Base-by-base conservation (phyloP, 2,329 filamentous ascomycete genomes). In the Cladosporium sp. region DNA sequence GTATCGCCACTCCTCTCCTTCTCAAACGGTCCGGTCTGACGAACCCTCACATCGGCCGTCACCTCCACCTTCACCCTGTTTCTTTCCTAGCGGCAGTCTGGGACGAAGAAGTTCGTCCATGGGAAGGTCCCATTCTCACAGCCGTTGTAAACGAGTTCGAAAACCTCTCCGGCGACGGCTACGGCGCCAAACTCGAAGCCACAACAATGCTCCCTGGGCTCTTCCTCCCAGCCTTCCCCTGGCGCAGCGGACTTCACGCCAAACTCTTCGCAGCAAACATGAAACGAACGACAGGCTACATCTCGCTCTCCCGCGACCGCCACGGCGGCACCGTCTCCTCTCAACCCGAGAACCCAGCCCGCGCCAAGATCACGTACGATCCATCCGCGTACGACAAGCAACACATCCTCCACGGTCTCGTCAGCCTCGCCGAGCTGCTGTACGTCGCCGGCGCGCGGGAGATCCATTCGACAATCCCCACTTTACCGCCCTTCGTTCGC, bases 1-100 rank as follows among this genome's bases (percentile, higher is more conserved):
- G 86, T 1, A 71, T 96, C 49, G 83, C 88, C 63, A 90, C 83
- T 39, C 91, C 92, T 0, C 66, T 92, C 1, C 66, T 96, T 2
- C 74, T 97, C 38, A 73, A 84, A 57, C 85, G 85, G 43, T 95
- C 89, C 54, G 89, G 89, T 1, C 68, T 96, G 43, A 84, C 80
- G 73, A 96, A 95, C 64, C 77, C 77, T 3, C 84, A 96, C 51
- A 85, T 96, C 55, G 92, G 92, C 20, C 80, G 78, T 7, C 88
- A 96, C 61, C 79, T 96, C 3, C 77, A 93, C 61, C 68, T 96
- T 1, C 92, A 97, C 63, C 92, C 90, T 1, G 84, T 83, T 62
- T 63, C 64, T 3, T 56, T 79, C 45, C 56, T 77, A 9, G 73
- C 68, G 29, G 86, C 79, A 2, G 74, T 84, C n/a, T 90, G 85